Evolutionary conservation across 2,329 filamentous ascomycete species (phyloP).

Genomic region (Cladosporium sphaerospermum): DNA sequence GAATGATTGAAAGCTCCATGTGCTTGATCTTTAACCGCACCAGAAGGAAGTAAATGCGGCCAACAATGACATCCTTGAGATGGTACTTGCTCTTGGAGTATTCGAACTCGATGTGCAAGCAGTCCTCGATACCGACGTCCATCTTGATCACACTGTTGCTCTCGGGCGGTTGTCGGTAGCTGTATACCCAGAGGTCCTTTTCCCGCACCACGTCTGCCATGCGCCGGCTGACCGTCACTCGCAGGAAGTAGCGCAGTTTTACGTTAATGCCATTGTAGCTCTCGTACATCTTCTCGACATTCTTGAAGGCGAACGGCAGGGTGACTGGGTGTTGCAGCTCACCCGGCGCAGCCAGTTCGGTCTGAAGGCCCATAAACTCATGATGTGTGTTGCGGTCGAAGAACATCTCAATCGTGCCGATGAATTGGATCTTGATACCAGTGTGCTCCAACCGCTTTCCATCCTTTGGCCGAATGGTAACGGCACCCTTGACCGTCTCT

Average conservation of each 20-base stretch:
- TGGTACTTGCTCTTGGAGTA: constrained; percentile 99
- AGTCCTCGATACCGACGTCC: constrained; percentile 99
- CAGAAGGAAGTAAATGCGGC: constrained; percentile 94
- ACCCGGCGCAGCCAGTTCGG: constrained; percentile 92
- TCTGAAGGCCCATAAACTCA: constrained; percentile 94
- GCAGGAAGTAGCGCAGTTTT: constrained; percentile 95
- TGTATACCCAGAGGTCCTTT: constrained; percentile 99
- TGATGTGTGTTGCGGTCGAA: constrained; percentile 99
- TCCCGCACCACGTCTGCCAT: constrained; percentile 98
- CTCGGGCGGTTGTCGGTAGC: constrained; percentile 94
- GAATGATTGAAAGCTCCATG: constrained; percentile 98
- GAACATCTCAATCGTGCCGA: constrained; percentile 99
- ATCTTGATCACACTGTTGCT: constrained; percentile 99
- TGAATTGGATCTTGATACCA: constrained; percentile 99
- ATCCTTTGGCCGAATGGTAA: constrained; percentile 94
- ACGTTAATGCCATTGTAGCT: constrained; percentile 99
- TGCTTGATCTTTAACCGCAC: constrained; percentile 99
- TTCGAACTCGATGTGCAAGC: constrained; percentile 97
- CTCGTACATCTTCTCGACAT: constrained; percentile 99
- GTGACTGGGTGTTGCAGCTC: constrained; percentile 98
- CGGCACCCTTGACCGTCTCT: constrained; percentile 93
- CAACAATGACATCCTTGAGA: constrained; percentile 97
- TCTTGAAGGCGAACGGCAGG: constrained; percentile 99
- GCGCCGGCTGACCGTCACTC: constrained; percentile 89
- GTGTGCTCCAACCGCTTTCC: constrained; percentile 97